Evolutionary conservation across 495 filamentous ascomycete species (phyloP), one percentile per base, ranked within the genome.

Genomic region (Podospora comata): DNA sequence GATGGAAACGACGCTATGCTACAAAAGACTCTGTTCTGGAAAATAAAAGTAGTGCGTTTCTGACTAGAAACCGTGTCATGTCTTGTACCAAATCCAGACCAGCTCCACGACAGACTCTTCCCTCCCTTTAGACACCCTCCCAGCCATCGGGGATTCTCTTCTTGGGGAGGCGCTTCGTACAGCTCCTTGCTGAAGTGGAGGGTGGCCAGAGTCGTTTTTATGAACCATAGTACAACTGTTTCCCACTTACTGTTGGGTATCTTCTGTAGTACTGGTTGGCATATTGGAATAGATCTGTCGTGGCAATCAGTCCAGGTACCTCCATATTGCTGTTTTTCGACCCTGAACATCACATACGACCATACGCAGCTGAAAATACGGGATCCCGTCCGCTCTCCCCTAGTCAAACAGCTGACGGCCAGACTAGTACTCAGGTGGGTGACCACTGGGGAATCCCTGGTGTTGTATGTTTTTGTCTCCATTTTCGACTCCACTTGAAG

Each of bases 381-480:
- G 80, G 77, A 80, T 82, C 81, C 81, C 81, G 81, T 83, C 79
- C 79, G 81, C 79, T 84, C 81, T 80, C 76, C 80, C 80, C 74
- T 82, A 77, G 78, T 76, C 73, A 80, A 79, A 39, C 69, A 20
- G 18, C 55, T 58, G 55, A 58, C 18, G 9, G 55, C 55, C 55
- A 58, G 55, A 58, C 55, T 26, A 58, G 55, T 58, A 58, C 55
- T 58, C 55, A 58, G 55, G 55, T 58, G 55, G 55, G 55, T 58
- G 55, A 58, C 55, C 55, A 58, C 55, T 58, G 55, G 55, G 55
- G 55, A 58, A 58, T 58, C 55, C 55, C 55, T 58, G 55, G 55
- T 58, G 55, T 58, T 58, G 55, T 58, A 20, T 58, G 55, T 58
- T 58, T 58, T 58, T 48, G 39, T 13, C 39, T 16, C 39, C 39